These are phyloP conservation scores for Leptosphaerulina australis DNA, from an alignment of 2,329 filamentous ascomycete species.

Conservation along the genomic window DNA sequence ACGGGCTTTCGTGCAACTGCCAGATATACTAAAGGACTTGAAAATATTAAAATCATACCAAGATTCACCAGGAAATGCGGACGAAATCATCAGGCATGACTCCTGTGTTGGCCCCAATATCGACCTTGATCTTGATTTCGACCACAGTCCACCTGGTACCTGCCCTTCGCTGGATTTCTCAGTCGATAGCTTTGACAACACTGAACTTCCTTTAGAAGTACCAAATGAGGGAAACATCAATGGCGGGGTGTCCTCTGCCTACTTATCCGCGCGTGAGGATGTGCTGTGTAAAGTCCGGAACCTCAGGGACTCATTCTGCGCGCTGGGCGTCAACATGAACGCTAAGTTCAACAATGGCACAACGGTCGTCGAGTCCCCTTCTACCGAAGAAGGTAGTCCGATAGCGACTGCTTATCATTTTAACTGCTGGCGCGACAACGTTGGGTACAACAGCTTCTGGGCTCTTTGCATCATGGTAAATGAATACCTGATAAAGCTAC, in stretches of 20 bases:
- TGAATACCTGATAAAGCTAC: slow-evolving; percentile 37
- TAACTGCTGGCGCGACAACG: slow-evolving; percentile 38
- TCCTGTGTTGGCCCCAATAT: slow-evolving; percentile 14
- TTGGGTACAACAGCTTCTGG: slow-evolving; percentile 43
- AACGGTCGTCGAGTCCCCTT: slow-evolving; percentile 28
- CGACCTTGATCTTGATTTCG: slow-evolving; percentile 6
- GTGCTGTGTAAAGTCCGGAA: slow-evolving; percentile 33
- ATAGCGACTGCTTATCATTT: slow-evolving; percentile 39
- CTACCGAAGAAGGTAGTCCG: slow-evolving; percentile 27
- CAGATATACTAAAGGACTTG: slow-evolving; percentile 35
- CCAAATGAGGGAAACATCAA: slow-evolving; percentile 15
- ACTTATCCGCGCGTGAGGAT: slow-evolving; percentile 13
- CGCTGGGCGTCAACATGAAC: slow-evolving; percentile 27
- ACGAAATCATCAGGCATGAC: slow-evolving; percentile 2
- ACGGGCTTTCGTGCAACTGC: slow-evolving; percentile 36
- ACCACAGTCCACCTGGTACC: slow-evolving; percentile 20
- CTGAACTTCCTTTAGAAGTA: slow-evolving; percentile 23
- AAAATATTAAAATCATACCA: slow-evolving; percentile 25
- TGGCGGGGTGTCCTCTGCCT: slow-evolving; percentile 1
- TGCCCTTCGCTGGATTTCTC: slow-evolving; percentile 32
- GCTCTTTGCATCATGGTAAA: slow-evolving; percentile 41
- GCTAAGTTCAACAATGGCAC: slow-evolving; percentile 31
- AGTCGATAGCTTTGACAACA: slow-evolving; percentile 23
- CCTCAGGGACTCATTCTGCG: slow-evolving; percentile 33
- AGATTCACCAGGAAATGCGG: background rate